Percentiles rank a stretch among this genome's conserved stretches.
Conservation (phyloP, 106 monocot genomes). For the Gastrodia elata region DNA sequence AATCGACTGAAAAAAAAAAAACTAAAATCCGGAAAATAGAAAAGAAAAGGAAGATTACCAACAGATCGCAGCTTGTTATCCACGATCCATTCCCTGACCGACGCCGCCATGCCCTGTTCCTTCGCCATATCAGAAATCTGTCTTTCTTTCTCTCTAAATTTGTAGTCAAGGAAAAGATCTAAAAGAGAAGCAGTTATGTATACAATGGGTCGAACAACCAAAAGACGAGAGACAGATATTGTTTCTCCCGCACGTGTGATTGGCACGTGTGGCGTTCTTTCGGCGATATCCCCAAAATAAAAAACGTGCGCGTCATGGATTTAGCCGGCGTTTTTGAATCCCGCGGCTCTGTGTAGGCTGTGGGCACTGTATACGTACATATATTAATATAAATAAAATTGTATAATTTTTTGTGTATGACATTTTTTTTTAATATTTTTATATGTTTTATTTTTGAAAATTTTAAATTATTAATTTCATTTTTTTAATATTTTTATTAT, state of each 20-base stretch:
- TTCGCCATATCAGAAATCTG: slow-evolving; percentile 32
- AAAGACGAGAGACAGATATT: not conserved
- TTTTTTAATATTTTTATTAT: too few species aligned
- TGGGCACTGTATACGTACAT: too few species aligned
- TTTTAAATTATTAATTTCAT: too few species aligned
- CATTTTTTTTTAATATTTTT: too few species aligned
- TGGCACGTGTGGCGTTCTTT: not conserved
- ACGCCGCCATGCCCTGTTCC: slow-evolving; percentile 30
- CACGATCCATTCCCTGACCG: slow-evolving; percentile 60
- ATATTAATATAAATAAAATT: too few species aligned
- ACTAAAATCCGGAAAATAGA: slow-evolving; percentile 1
- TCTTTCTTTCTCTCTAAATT: too few species aligned
- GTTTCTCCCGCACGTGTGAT: not conserved
- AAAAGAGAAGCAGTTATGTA: not conserved
- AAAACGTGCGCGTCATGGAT: not conserved
- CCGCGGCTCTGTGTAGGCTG: too few species aligned
- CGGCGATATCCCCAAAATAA: too few species aligned
- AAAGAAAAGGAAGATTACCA: slow-evolving; percentile 31
- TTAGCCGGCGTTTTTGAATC: not conserved
- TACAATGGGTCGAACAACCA: not conserved
- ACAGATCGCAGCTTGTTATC: slow-evolving; percentile 78
- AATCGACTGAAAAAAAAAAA: slow-evolving; percentile 4
- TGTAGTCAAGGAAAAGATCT: not conserved
- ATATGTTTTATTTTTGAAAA: too few species aligned
- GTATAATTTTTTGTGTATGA: too few species aligned